Evolutionary conservation across 495 filamentous ascomycete species (phyloP), one percentile per base, ranked within the genome.

Genomic region (Lichenothelia convexa): DNA sequence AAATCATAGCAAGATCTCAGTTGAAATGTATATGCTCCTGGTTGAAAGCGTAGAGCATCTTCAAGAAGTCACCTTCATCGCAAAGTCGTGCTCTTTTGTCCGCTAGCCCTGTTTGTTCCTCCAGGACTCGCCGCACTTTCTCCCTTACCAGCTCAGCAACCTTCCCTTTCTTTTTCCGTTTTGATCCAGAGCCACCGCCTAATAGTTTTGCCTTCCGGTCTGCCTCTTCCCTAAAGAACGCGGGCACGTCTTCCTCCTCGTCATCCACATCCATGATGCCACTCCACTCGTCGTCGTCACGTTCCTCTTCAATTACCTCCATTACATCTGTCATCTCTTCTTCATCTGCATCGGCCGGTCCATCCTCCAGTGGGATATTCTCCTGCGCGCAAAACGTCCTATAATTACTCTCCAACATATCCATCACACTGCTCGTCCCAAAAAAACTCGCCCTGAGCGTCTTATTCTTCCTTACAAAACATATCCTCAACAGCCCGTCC

Each of bases 21-120:
- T 71, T 80, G 62, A 95, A 95, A 61, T 93, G 86, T 42, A 93
- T 87, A 12, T 82, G 82, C 50, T 93, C 81, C 39, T 81, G 69
- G 53, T 93, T 91, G 57, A 93, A 86, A 21, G 71, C 70, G 64
- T 71, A 76, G 44, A 80, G 47, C 45, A 80, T 42, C 57, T 65
- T 73, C 53, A 95, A 56, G 50, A 94, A 93, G 45, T 93, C 85
- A 34, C 79, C 80, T 56, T 93, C 81, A 51, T 93, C 84, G 43
- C 82, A 85, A 61, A 81, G 76, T 40, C 79, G 68, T 5, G 83
- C 78, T 41, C 85, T 58, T 60, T 76, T 80, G 30, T 91, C 81
- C 3, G 69, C 79, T 34, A 95, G 58, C 22, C 70, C 67, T 2
- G 84, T 92, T 34, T 70, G 65, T 35, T 79, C 68, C 46, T 80